Conservation (phyloP, 176 grass and related monocot genomes). For the Dactylis glomerata region DNA sequence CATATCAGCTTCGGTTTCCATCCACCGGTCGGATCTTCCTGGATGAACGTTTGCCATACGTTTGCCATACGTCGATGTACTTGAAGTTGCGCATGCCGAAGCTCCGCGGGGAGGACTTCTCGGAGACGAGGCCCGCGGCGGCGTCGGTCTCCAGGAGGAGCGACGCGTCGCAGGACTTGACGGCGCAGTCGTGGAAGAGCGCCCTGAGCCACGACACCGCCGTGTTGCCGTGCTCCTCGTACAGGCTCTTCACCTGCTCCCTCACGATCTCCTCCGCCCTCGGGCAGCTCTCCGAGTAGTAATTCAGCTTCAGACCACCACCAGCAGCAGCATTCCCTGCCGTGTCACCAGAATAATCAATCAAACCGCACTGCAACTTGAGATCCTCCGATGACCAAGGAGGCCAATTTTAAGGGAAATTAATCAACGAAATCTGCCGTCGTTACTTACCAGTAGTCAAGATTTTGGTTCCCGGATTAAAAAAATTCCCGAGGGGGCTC, state of each 20-base stretch:
- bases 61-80: conserved; percentile 36
- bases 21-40: too few species aligned
- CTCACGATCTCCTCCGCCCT: conserved; percentile 30
- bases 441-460: too few species aligned
- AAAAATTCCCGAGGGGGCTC: too few species aligned
- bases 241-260: conserved; percentile 35
- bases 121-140: background rate
- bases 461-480: too few species aligned
- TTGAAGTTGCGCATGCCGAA: conserved; percentile 61
- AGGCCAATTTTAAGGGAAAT: background rate
- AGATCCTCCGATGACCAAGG: too few species aligned
- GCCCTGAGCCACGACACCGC: conserved; percentile 44
- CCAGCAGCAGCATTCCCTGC: background rate
- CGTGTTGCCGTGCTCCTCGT: conserved; percentile 49
- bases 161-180: conserved; percentile 41
- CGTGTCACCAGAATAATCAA: background rate
- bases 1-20: too few species aligned
- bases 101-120: conserved; percentile 36
- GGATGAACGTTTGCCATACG: too few species aligned
- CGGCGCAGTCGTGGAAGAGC: conserved; percentile 49
- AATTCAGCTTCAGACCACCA: background rate
- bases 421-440: too few species aligned
- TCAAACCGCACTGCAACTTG: too few species aligned
- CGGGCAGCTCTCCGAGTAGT: conserved; percentile 27
- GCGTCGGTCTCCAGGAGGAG: conserved; percentile 29